Evolutionary conservation across 805 yeast species (phyloP).

Genomic region (Ogataea degrootiae): DNA sequence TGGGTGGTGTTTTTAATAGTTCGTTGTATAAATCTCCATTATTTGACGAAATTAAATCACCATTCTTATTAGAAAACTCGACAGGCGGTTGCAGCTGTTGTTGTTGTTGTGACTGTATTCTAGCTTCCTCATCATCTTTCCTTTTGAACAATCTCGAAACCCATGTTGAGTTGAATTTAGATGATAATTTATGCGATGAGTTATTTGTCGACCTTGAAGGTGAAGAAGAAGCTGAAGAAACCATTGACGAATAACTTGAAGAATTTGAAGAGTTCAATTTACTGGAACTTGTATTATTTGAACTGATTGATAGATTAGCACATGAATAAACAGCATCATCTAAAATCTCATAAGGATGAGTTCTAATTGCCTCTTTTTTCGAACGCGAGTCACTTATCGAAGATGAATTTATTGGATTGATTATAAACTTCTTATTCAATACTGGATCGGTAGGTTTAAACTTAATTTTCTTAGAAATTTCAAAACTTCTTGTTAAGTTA

Average conservation of each 20-base stretch:
- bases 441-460: slow-evolving; percentile 32
- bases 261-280: neutral
- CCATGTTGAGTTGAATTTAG: slow-evolving; percentile 18
- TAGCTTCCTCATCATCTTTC: slow-evolving; percentile 5
- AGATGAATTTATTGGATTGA: slow-evolving; percentile 28
- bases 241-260: no score
- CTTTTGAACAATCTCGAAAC: slow-evolving; percentile 25
- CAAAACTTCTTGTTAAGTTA: slow-evolving; percentile 29
- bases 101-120: neutral
- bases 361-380: slow-evolving; percentile 36
- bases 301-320: slow-evolving; percentile 11
- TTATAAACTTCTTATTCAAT: slow-evolving; percentile 47
- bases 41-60: neutral
- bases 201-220: slow-evolving; percentile 3
- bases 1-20: slow-evolving; percentile 13
- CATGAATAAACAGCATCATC: slow-evolving; percentile 59
- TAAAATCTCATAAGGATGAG: slow-evolving; percentile 58
- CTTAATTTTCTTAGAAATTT: slow-evolving; percentile 11
- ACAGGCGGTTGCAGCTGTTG: neutral
- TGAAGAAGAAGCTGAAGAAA: slow-evolving; percentile 7
- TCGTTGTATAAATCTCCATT: slow-evolving; percentile 1
- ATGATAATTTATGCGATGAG: slow-evolving; percentile 5
- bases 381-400: slow-evolving; percentile 5
- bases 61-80: neutral
- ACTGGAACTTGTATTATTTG: slow-evolving; percentile 6